These are phyloP conservation scores for Hippophae rhamnoides DNA, from an alignment of 306 rosid genomes.

Conservation along the genomic window DNA sequence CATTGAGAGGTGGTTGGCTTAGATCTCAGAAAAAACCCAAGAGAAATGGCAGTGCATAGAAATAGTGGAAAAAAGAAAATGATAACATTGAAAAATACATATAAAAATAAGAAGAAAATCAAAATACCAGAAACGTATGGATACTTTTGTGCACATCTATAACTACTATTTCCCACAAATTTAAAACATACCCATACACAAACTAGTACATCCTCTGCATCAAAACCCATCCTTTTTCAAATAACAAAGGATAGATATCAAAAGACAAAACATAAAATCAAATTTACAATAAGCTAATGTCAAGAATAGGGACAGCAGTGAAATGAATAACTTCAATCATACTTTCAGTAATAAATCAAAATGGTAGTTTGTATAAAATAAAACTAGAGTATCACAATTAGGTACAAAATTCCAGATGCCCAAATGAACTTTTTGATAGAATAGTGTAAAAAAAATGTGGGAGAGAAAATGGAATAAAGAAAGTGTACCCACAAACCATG, in stretches of 20 bases:
- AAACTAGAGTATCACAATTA: slow-evolving; percentile 1
- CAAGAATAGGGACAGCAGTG: background rate
- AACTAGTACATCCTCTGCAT: slow-evolving; percentile 35
- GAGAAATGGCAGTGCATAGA: slow-evolving; percentile 33
- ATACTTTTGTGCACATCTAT: slow-evolving; percentile 32
- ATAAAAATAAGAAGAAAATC: slow-evolving; percentile 20
- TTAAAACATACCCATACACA: slow-evolving; percentile 25
- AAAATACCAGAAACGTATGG: slow-evolving; percentile 33
- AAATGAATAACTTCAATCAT: background rate
- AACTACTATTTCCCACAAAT: slow-evolving; percentile 26
- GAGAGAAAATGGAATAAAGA: slow-evolving; percentile 8
- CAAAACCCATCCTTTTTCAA: slow-evolving; percentile 45
- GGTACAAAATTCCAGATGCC: background rate
- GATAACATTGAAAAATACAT: slow-evolving; percentile 39
- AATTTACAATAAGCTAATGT: background rate
- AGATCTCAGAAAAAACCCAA: slow-evolving; percentile 65
- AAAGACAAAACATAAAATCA: background rate
- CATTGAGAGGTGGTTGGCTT: slow-evolving; percentile 34
- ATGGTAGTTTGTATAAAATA: background rate
- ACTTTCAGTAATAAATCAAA: too few relatives aligned
- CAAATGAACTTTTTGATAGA: slow-evolving; percentile 1
- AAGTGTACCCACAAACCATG: background rate
- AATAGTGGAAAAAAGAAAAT: slow-evolving; percentile 56
- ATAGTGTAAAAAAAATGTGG: slow-evolving; percentile 8
- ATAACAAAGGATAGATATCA: background rate